Evolutionary conservation across 1,284 basidiomycete genomes (phyloP).

Genomic region (Cryptococcus amylolentus): DNA sequence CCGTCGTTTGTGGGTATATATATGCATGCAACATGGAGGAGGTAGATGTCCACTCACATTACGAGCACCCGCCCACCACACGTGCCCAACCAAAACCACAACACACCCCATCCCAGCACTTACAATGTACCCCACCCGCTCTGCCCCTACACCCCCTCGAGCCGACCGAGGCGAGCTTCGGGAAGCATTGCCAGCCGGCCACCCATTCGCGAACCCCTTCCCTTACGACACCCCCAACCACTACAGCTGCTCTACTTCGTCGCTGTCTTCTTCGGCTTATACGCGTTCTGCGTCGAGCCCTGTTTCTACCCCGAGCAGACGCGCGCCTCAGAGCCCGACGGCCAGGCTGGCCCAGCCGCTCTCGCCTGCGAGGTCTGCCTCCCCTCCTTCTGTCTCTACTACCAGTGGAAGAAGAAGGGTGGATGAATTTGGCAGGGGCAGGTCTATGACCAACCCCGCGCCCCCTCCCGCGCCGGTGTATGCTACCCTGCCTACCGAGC

Average conservation of each 20-base stretch:
- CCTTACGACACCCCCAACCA: background rate
- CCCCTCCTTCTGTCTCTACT: background rate
- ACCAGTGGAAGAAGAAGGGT: background rate
- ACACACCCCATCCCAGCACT: background rate
- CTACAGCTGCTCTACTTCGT: slow-evolving; percentile 1
- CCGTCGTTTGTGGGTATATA: background rate
- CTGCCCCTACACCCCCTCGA: slow-evolving; percentile 14
- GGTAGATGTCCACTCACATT: background rate
- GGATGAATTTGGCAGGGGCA: background rate
- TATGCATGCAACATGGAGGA: background rate
- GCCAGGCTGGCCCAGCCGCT: slow-evolving; percentile 7
- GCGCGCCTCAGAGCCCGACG: slow-evolving; percentile 1
- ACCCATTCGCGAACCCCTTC: slow-evolving; percentile 16
- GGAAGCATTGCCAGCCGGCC: slow-evolving; percentile 10
- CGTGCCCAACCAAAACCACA: background rate
- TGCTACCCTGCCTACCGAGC: slow-evolving; percentile 16
- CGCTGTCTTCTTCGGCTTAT: background rate
- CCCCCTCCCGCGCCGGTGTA: background rate
- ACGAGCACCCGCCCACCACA: background rate
- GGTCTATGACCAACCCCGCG: background rate
- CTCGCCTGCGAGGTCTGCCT: background rate
- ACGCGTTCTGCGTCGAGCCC: background rate
- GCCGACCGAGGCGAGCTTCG: background rate
- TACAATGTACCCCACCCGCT: slow-evolving; percentile 16
- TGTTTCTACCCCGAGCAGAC: background rate